Percentiles rank a stretch among this genome's conserved stretches.
Evolutionary conservation across 768 basidiomycete genomes (phyloP).

Genomic region (Podaxis carcinomalis): DNA sequence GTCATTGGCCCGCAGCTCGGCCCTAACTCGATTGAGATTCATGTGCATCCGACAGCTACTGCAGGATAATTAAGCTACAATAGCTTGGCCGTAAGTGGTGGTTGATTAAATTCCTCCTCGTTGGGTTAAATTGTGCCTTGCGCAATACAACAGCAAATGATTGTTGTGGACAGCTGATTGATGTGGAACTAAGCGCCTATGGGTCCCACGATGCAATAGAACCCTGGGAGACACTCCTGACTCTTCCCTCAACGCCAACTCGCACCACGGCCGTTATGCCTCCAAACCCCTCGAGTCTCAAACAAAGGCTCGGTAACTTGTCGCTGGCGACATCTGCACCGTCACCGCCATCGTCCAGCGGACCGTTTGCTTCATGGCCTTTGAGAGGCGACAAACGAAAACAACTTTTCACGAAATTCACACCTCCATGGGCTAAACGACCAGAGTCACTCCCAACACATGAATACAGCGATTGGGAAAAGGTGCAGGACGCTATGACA

Average conservation of each 20-base stretch:
- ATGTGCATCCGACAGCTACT: background rate
- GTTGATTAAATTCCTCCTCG: background rate
- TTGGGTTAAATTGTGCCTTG: background rate
- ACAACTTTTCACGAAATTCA: slow-evolving; percentile 32
- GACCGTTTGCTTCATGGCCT: slow-evolving; percentile 8
- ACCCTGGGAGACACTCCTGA: background rate
- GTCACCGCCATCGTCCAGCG: slow-evolving; percentile 24
- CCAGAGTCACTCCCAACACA: slow-evolving; percentile 21
- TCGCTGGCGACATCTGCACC: slow-evolving; percentile 51
- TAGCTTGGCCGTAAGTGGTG: background rate
- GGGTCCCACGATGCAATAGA: slow-evolving; percentile 2
- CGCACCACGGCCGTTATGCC: slow-evolving; percentile 11
- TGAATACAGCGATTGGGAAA: slow-evolving; percentile 48
- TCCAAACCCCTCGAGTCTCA: slow-evolving; percentile 41
- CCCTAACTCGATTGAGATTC: background rate
- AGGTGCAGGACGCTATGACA: slow-evolving; percentile 62
- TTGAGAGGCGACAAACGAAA: slow-evolving; percentile 17
- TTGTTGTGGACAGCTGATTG: background rate
- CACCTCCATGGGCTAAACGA: slow-evolving; percentile 46
- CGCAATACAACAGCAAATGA: background rate
- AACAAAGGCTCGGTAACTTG: slow-evolving; percentile 64
- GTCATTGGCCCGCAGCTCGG: background rate
- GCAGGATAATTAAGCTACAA: background rate
- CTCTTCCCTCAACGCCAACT: background rate
- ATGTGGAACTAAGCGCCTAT: background rate